Conservation (phyloP, 768 basidiomycete species). For the Macrolepiota dolichaula region DNA sequence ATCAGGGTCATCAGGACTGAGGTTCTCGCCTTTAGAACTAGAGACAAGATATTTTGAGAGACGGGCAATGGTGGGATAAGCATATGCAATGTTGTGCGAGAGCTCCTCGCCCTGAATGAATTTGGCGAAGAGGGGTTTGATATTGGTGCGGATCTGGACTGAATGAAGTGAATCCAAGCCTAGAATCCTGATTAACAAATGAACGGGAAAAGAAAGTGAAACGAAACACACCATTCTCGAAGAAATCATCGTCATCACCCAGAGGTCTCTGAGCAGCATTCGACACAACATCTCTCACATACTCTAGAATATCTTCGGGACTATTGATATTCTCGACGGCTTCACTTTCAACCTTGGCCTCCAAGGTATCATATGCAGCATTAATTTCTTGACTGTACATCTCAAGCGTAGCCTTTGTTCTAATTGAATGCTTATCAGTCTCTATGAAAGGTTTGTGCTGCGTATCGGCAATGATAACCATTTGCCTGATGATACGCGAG, state of each 20-base stretch:
- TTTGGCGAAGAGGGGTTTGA: conserved; percentile 2
- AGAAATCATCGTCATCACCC: conserved; percentile 7
- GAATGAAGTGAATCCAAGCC: conserved; percentile 13
- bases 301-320: conserved; percentile 8
- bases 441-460: conserved; percentile 18
- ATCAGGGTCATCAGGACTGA: background rate
- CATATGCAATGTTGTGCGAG: conserved; percentile 11
- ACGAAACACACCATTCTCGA: conserved; percentile 4
- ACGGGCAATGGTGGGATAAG: conserved; percentile 2
- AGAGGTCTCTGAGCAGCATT: conserved; percentile 1
- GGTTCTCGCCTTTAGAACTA: background rate
- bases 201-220: background rate
- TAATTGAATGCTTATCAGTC: conserved; percentile 24
- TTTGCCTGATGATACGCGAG: conserved; percentile 21
- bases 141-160: conserved; percentile 9
- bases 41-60: conserved; percentile 5
- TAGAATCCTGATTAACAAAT: background rate
- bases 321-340: background rate
- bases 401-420: conserved; percentile 15
- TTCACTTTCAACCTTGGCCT: conserved; percentile 4
- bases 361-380: conserved; percentile 17
- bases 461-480: conserved; percentile 19
- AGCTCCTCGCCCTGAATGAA: background rate
- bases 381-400: conserved; percentile 25
- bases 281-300: conserved; percentile 1